Evolutionary conservation across 1,284 basidiomycete genomes (phyloP).

Genomic region (Sporisorium graminicola): DNA sequence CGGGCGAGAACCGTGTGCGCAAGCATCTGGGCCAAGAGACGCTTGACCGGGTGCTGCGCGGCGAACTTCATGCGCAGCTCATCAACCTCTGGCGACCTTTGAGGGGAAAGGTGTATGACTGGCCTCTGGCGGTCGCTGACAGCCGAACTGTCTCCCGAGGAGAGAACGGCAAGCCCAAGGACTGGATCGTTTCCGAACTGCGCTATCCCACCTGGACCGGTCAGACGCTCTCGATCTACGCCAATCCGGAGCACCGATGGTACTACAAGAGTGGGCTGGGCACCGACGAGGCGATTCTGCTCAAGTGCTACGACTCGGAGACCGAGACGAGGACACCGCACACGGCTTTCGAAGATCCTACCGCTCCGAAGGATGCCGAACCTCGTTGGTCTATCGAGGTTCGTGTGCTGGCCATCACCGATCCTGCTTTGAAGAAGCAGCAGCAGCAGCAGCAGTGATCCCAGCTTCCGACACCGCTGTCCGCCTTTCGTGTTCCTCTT

Average conservation of each 20-base stretch:
- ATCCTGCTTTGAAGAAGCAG: conserved; percentile 28
- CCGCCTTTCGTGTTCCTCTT: not conserved
- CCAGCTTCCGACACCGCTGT: not conserved
- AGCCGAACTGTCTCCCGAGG: conserved; percentile 73
- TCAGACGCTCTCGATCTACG: conserved; percentile 71
- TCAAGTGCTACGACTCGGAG: conserved; percentile 76
- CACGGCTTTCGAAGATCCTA: conserved; percentile 58
- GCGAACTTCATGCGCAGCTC: conserved; percentile 74
- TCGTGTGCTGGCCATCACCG: conserved; percentile 54
- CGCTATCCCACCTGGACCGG: conserved; percentile 56
- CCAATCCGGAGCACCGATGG: conserved; percentile 76
- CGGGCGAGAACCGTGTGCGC: conserved; percentile 54
- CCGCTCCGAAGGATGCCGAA: conserved; percentile 45
- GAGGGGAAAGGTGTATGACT: conserved; percentile 73
- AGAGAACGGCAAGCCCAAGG: conserved; percentile 43
- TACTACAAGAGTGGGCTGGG: conserved; percentile 77
- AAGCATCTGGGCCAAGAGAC: conserved; percentile 58
- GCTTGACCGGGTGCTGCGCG: conserved; percentile 47
- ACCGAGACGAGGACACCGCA: conserved; percentile 57
- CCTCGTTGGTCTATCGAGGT: conserved; percentile 60
- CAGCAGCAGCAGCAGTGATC: not conserved
- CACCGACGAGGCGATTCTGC: conserved; percentile 77
- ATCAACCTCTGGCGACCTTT: conserved; percentile 82
- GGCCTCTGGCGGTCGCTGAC: conserved; percentile 78
- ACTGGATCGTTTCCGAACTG: conserved; percentile 52